phyloP scores from a whole-genome alignment of 345 rosid species.

The Rhodomyrtus tomentosa region DNA sequence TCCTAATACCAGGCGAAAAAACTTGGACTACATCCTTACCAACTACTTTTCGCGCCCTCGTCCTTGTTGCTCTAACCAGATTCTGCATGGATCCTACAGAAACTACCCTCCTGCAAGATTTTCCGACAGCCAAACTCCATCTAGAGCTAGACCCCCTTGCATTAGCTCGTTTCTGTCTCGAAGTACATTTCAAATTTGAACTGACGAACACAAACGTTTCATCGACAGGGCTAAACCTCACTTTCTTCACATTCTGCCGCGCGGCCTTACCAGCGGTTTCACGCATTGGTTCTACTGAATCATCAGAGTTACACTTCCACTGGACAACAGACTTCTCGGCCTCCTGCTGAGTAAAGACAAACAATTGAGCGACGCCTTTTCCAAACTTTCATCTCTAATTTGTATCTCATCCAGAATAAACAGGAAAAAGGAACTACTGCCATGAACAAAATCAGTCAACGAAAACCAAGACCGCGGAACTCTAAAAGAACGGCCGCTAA shows the following conservation, averaged over 20 bases:
- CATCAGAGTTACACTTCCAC: neutral
- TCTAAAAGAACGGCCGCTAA: neutral
- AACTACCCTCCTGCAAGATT: neutral
- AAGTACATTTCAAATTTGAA: slow-evolving; percentile 9
- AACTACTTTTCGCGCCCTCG: neutral
- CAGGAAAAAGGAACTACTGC: neutral
- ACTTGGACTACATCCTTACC: neutral
- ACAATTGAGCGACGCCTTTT: neutral
- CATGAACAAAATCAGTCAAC: neutral
- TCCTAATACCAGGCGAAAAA: slow-evolving; percentile 4
- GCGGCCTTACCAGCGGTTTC: slow-evolving; percentile 1
- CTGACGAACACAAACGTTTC: slow-evolving; percentile 30
- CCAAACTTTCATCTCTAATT: neutral
- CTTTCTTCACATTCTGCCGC: slow-evolving; percentile 28
- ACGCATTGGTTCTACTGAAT: neutral
- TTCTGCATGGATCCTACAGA: neutral
- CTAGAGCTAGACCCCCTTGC: slow-evolving; percentile 1
- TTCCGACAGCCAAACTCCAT: neutral
- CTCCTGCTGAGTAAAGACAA: slow-evolving; percentile 7
- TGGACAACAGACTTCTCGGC: neutral
- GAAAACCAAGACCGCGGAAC: neutral
- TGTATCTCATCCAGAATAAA: neutral
- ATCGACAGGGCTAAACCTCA: slow-evolving; percentile 43
- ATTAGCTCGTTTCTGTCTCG: neutral
- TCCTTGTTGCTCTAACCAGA: neutral